Evolutionary conservation across 192 early-diverging fungal genomes (phyloP).

Genomic region (Coemansia sp.): DNA sequence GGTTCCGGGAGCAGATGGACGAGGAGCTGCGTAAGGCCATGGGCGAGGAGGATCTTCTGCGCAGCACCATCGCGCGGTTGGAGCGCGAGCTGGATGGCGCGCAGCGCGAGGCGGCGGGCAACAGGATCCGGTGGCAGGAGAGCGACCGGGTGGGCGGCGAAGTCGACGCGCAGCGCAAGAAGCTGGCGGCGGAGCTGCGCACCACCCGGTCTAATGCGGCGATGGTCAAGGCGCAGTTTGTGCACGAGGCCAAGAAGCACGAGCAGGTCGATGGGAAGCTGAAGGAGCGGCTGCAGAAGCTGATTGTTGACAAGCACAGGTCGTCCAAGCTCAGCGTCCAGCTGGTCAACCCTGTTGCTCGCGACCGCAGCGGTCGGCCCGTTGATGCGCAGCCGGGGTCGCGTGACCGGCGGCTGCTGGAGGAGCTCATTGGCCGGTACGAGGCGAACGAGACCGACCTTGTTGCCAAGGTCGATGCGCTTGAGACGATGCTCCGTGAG

Average conservation of each 20-base stretch:
- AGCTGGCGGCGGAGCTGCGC: slow-evolving; percentile 34
- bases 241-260: slow-evolving; percentile 52
- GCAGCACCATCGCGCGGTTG: slow-evolving; percentile 26
- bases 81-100: slow-evolving; percentile 43
- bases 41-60: slow-evolving; percentile 51
- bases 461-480: slow-evolving; percentile 13
- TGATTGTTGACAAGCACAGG: slow-evolving; percentile 46
- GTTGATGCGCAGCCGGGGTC: slow-evolving; percentile 12
- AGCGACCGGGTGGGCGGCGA: slow-evolving; percentile 16
- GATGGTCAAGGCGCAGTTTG: slow-evolving; percentile 34
- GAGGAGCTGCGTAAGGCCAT: slow-evolving; percentile 44
- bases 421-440: slow-evolving; percentile 39
- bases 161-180: slow-evolving; percentile 24
- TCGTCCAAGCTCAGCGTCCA: slow-evolving; percentile 30
- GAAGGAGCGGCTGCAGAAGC: slow-evolving; percentile 50
- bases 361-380: slow-evolving; percentile 29
- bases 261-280: slow-evolving; percentile 39
- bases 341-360: slow-evolving; percentile 31
- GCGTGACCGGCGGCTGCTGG: slow-evolving; percentile 23
- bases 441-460: slow-evolving; percentile 24
- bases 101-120: slow-evolving; percentile 40
- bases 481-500: slow-evolving; percentile 25
- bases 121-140: slow-evolving; percentile 34
- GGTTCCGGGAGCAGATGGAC: no score
- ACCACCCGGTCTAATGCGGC: slow-evolving; percentile 33